Evolutionary conservation across 192 early-diverging fungal genomes (phyloP).

Genomic region (Anaeromyces robustus): DNA sequence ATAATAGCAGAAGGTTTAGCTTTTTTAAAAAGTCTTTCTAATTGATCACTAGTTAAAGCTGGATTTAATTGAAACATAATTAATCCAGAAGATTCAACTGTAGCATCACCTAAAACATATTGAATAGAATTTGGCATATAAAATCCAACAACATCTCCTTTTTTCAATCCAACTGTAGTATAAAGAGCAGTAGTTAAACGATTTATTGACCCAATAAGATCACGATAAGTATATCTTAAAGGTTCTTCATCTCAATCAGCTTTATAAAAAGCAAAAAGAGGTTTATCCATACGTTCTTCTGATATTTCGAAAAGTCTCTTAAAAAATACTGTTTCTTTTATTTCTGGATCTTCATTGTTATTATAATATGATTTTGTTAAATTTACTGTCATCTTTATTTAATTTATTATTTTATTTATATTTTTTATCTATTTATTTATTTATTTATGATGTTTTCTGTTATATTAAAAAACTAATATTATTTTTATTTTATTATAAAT

Average conservation of each 20-base stretch:
- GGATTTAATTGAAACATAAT: background rate
- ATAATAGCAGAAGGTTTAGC: background rate
- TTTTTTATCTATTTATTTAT: too few species aligned
- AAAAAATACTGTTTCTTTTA: background rate
- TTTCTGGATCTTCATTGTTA: background rate
- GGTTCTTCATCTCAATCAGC: background rate
- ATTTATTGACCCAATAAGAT: background rate
- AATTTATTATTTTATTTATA: too few species aligned
- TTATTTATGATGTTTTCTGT: too few species aligned
- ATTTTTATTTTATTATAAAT: too few species aligned
- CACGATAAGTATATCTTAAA: background rate
- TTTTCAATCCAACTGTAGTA: background rate
- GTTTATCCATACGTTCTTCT: background rate
- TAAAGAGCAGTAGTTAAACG: background rate
- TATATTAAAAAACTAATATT: too few species aligned
- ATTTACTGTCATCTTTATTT: too few species aligned
- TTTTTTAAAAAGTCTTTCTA: background rate
- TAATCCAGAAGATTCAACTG: background rate
- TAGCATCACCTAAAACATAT: background rate
- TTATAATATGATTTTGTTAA: background rate
- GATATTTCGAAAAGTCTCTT: background rate
- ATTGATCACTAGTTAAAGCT: background rate
- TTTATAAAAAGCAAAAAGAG: background rate
- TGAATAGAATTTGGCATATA: background rate
- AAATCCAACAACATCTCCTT: background rate